Conservation (phyloP, 2,329 filamentous ascomycete genomes). For the Trichophyton rubrum region DNA sequence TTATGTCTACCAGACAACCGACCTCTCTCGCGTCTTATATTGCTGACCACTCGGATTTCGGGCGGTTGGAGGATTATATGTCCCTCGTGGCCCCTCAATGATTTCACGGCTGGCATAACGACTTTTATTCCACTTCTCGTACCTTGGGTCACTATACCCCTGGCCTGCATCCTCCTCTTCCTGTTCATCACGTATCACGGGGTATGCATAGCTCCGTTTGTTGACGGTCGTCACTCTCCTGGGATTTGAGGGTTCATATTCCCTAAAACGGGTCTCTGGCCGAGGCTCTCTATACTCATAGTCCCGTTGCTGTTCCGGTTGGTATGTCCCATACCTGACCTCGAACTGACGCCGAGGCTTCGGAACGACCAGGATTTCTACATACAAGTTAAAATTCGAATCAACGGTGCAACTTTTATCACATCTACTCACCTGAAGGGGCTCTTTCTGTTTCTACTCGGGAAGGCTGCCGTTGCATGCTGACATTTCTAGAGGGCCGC, state of each 20-base stretch:
- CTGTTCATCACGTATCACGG: not conserved
- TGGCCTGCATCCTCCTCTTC: not conserved
- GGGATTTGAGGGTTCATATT: not conserved
- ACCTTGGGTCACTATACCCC: not conserved
- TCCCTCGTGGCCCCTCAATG: not conserved
- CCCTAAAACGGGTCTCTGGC: not conserved
- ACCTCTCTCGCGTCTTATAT: not conserved
- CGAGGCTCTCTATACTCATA: not conserved
- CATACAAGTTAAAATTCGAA: not conserved
- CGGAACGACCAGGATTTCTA: not conserved
- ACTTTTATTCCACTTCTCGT: not conserved
- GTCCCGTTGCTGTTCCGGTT: not conserved
- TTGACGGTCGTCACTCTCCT: not conserved
- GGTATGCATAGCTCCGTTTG: not conserved
- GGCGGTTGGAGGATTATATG: not conserved
- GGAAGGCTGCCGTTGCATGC: not conserved
- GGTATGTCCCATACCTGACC: not conserved
- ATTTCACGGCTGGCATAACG: not conserved
- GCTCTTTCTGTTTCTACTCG: not conserved
- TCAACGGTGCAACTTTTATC: not conserved
- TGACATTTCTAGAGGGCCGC: not conserved
- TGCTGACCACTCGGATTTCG: not conserved
- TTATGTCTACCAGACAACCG: not conserved
- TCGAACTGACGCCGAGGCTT: not conserved
- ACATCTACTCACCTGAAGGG: not conserved